Evolutionary conservation across 768 basidiomycete species (phyloP).

Genomic region (Candolleomyces aberdarensis): DNA sequence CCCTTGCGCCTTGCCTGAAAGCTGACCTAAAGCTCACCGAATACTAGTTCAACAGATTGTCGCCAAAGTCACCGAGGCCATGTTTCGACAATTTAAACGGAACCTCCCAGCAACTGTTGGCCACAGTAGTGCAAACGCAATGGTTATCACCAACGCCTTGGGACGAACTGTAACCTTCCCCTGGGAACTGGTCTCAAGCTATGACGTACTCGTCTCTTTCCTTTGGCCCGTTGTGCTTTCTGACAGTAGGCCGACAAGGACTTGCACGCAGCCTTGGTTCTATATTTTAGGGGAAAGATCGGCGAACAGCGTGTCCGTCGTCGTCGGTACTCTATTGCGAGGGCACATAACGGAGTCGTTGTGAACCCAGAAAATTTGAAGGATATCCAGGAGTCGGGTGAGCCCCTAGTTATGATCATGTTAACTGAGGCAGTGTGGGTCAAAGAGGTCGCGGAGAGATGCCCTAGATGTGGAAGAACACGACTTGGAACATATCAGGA

Average conservation of each 20-base stretch:
- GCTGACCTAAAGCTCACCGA: no score
- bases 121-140: no score
- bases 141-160: no score
- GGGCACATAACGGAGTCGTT: neutral
- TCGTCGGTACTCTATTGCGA: neutral
- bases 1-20: no score
- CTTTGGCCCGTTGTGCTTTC: no score
- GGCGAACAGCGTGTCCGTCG: neutral
- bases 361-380: neutral
- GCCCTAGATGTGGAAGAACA: neutral
- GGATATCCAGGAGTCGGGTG: neutral
- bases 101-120: no score
- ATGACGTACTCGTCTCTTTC: no score
- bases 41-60: no score
- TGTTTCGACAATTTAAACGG: no score
- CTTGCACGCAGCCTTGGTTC: neutral
- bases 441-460: neutral
- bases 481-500: neutral
- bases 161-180: no score
- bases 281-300: neutral
- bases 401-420: neutral
- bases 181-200: no score
- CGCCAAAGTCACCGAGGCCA: no score
- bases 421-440: neutral
- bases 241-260: neutral